A percentile compares a stretch with the other conserved stretches of the same genome.
Evolutionary conservation across 257 asterid species (phyloP).

Genomic region (Coffea eugenioides): DNA sequence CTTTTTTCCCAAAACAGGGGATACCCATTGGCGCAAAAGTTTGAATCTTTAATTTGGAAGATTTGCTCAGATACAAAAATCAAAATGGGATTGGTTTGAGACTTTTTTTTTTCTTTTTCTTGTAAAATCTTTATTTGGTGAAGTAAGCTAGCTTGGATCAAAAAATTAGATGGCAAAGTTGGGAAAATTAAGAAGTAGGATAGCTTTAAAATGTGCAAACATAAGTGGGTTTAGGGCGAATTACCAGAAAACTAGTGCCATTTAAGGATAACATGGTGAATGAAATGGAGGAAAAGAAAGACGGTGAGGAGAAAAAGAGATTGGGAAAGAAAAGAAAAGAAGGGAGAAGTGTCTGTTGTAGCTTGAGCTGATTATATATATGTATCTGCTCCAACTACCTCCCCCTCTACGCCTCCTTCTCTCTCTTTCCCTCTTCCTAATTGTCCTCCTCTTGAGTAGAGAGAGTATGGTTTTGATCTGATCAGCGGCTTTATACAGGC

Average conservation of each 20-base stretch:
- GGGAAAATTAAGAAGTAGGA: neutral
- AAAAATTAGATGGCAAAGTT: neutral
- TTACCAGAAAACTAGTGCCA: slow-evolving; percentile 66
- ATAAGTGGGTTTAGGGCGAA: neutral
- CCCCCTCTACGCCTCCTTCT: slow-evolving; percentile 1
- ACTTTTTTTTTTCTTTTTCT: neutral
- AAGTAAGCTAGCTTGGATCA: slow-evolving; percentile 1
- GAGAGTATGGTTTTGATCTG: neutral
- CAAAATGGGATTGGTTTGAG: slow-evolving; percentile 13
- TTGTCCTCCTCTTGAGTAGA: slow-evolving; percentile 7
- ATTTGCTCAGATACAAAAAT: neutral
- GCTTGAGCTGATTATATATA: neutral
- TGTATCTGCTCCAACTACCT: slow-evolving; percentile 3
- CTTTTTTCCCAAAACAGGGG: neutral
- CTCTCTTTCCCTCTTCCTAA: slow-evolving; percentile 29
- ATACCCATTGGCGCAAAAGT: neutral
- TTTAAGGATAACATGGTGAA: slow-evolving; percentile 69
- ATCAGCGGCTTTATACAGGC: slow-evolving; percentile 1
- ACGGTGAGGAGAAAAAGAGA: slow-evolving; percentile 15
- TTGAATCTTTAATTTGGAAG: slow-evolving; percentile 11
- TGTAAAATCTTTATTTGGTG: slow-evolving; percentile 13
- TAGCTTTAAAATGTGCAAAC: neutral
- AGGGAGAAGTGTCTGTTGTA: neutral
- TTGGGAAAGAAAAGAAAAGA: neutral
- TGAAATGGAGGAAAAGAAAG: slow-evolving; percentile 18